These are phyloP conservation scores for Microdochium trichocladiopsis DNA, from an alignment of 2,329 filamentous ascomycete species.

Conservation along the genomic window DNA sequence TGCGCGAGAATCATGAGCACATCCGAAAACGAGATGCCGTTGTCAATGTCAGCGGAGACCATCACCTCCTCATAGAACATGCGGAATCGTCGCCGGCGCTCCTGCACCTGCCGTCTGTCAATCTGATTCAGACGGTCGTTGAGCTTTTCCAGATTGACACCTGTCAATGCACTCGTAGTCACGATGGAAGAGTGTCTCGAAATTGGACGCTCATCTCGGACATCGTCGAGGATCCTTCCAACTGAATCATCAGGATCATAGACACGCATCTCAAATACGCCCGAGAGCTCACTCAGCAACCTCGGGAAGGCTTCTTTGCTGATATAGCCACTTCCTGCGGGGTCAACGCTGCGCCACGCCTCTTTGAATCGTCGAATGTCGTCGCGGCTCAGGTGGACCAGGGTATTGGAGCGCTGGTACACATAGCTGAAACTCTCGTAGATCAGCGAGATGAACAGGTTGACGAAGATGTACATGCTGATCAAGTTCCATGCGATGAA, in stretches of 20 bases:
- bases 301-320: constrained; percentile 83
- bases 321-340: constrained; percentile 85
- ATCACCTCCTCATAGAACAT: constrained; percentile 97
- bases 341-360: constrained; percentile 94
- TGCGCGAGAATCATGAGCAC: constrained; percentile 94
- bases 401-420: constrained; percentile 91
- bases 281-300: constrained; percentile 84
- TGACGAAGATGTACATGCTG: constrained; percentile 99
- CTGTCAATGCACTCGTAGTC: constrained; percentile 42
- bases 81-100: constrained; percentile 74
- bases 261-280: constrained; percentile 94
- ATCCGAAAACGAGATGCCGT: constrained; percentile 84
- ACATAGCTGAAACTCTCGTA: constrained; percentile 99
- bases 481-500: constrained; percentile 98
- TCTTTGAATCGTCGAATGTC: constrained; percentile 97
- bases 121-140: constrained; percentile 67
- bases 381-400: constrained; percentile 83
- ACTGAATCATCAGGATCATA: constrained; percentile 90
- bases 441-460: constrained; percentile 95
- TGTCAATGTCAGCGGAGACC: constrained; percentile 82
- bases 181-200: constrained; percentile 48
- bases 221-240: constrained; percentile 77
- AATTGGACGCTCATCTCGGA: constrained; percentile 50
- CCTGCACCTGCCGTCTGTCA: constrained; percentile 67
- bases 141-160: constrained; percentile 68